These are phyloP conservation scores for Dendrocalamus latiflorus DNA, from an alignment of 202 grass and related monocot genomes.

Conservation along the genomic window DNA sequence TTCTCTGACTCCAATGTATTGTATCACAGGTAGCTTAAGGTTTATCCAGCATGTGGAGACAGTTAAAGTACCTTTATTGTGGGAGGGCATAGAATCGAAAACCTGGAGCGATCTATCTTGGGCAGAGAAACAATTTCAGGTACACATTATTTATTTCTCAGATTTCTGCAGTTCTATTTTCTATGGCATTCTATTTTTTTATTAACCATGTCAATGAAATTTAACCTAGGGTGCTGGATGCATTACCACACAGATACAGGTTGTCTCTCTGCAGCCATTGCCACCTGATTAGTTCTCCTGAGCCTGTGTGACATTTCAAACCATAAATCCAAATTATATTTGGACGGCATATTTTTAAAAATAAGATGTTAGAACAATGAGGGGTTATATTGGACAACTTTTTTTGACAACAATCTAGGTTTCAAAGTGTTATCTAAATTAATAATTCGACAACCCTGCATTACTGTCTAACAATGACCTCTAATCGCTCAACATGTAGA, in stretches of 20 bases:
- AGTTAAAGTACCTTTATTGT: slow-evolving; percentile 52
- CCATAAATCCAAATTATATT: neutral
- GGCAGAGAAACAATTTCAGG: slow-evolving; percentile 62
- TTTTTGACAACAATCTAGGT: neutral
- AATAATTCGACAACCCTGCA: neutral
- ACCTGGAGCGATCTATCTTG: slow-evolving; percentile 66
- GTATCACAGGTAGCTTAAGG: slow-evolving; percentile 74
- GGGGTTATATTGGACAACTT: neutral
- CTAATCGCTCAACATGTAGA: slow-evolving; percentile 17
- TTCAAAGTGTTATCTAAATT: neutral
- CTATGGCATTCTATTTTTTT: neutral
- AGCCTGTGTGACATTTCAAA: neutral
- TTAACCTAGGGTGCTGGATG: slow-evolving; percentile 52
- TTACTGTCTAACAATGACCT: slow-evolving; percentile 8
- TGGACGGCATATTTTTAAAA: neutral
- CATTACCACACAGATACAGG: no score
- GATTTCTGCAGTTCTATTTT: neutral
- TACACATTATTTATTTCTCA: slow-evolving; percentile 5
- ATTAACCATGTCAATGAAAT: slow-evolving; percentile 39
- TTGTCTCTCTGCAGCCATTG: no score
- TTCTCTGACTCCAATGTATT: slow-evolving; percentile 2
- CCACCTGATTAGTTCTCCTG: no score
- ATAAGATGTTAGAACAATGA: neutral
- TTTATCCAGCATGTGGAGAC: slow-evolving; percentile 81
- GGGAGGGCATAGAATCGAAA: slow-evolving; percentile 44